Evolutionary conservation across 1,284 basidiomycete genomes (phyloP).

Genomic region (Pulveroboletus sp.): DNA sequence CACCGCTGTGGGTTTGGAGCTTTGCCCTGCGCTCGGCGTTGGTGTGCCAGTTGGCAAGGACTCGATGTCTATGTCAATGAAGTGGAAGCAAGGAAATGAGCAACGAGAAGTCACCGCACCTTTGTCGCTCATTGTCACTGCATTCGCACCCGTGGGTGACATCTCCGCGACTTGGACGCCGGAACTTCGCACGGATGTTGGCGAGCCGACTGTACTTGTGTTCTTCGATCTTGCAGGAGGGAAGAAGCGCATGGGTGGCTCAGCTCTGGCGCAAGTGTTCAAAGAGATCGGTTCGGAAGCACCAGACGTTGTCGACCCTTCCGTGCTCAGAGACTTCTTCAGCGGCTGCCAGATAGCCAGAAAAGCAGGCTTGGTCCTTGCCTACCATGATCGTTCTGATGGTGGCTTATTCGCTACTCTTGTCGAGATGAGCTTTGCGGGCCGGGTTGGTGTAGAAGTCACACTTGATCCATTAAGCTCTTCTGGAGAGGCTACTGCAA

Average conservation of each 20-base stretch:
- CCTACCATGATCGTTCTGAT: constrained; percentile 98
- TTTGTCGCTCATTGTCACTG: constrained; percentile 91
- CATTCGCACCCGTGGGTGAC: constrained; percentile 87
- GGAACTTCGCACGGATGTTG: constrained; percentile 69
- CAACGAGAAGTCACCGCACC: constrained; percentile 87
- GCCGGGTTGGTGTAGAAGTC: constrained; percentile 76
- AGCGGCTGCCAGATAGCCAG: constrained; percentile 72
- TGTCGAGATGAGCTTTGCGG: constrained; percentile 97
- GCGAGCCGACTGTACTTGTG: constrained; percentile 72
- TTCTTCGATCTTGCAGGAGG: constrained; percentile 90
- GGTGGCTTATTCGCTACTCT: constrained; percentile 92
- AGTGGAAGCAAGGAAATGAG: constrained; percentile 73
- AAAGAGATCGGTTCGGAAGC: constrained; percentile 86
- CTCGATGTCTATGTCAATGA: constrained; percentile 99
- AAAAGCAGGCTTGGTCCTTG: constrained; percentile 71
- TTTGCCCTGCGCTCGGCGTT: constrained; percentile 93
- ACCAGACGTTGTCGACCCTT: constrained; percentile 86
- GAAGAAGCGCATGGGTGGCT: constrained; percentile 89
- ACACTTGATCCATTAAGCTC: constrained; percentile 61
- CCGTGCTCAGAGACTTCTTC: constrained; percentile 82
- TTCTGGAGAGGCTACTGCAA: constrained; percentile 57
- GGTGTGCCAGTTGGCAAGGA: constrained; percentile 99
- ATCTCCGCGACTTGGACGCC: constrained; percentile 92
- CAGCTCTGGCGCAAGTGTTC: constrained; percentile 93
- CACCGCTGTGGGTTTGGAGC: constrained; percentile 87